Base-by-base conservation (phyloP, 805 yeast genomes). In the Kodamaea lidongshanica region DNA sequence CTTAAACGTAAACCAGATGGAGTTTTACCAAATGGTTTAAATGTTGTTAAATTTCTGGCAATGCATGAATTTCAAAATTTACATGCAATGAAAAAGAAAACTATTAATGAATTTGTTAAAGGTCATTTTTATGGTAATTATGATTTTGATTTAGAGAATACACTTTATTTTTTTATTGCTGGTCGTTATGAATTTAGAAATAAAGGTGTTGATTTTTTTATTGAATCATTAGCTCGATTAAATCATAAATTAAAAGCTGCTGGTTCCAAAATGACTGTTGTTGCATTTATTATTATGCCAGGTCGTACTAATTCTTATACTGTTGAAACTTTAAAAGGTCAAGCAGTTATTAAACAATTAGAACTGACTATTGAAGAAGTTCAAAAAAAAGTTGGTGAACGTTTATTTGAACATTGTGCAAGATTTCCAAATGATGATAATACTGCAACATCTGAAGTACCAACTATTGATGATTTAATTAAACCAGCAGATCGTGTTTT, bases 61-160 rank as follows among this genome's bases (percentile, higher is more conserved):
- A 95, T 89, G 44, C 98, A 89, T 59, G 98, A 89, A 63, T 89
- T 89, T 65, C 98, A 89, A 62, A 89, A 92, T 58, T 67, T 89
- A 58, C 98, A 89, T 63, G 96, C 96, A 15, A 59, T 79, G 42
- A 79, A 81, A 59, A 89, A 89, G 67, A 95, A 78, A 32, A 86
- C 85, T 55, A 88, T 89, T 54, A 80, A 87, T 54, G 96, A 92
- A 50, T 89, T 89, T 52, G 80, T 92, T 39, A 77, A 94, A 46
- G 98, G 98, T 40, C 98, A 89, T 56, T 89, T 89, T 64, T 92
- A 92, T 58, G 98, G 98, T 31, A 87, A 87, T 55, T 80, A 85
- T 53, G 95, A 92, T 60, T 92, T 92, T 56, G 94, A 86, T 50
- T 70, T 92, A 42, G 95, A 89, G 38, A 85, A 92, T 51, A 92